Evolutionary conservation across 768 basidiomycete genomes (phyloP).

Genomic region (Sporobolomyces pararoseus): DNA sequence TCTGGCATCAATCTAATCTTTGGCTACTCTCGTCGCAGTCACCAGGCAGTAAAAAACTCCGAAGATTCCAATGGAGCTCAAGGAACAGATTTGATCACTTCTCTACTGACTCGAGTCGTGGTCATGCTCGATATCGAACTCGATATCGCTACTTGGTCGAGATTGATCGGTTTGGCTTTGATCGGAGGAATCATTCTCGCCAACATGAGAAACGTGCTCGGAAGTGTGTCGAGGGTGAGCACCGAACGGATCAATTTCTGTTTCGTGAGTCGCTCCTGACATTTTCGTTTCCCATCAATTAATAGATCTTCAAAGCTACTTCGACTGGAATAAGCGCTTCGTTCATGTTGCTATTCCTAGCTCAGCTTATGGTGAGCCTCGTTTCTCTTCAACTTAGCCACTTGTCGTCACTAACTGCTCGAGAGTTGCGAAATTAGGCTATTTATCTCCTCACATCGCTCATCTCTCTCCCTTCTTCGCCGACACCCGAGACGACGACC

Average conservation of each 20-base stretch:
- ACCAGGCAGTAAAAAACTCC: neutral
- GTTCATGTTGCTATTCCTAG: conserved; percentile 46
- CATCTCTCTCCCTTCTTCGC: conserved; percentile 44
- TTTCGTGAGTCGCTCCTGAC: too few relatives aligned
- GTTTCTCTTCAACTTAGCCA: neutral
- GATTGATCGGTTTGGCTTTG: conserved; percentile 38
- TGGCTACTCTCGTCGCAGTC: conserved; percentile 36
- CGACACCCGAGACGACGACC: conserved; percentile 21
- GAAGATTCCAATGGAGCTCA: neutral
- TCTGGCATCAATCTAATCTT: conserved; percentile 44
- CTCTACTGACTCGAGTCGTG: conserved; percentile 39
- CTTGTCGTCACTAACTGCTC: too few relatives aligned
- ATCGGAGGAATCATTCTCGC: conserved; percentile 46
- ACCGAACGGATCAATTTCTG: too few relatives aligned
- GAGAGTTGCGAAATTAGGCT: conserved; percentile 33
- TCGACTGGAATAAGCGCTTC: conserved; percentile 45
- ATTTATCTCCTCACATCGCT: conserved; percentile 47
- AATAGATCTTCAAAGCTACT: conserved; percentile 44
- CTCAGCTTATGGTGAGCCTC: conserved; percentile 45
- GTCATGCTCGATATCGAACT: conserved; percentile 40
- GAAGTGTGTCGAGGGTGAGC: conserved; percentile 43
- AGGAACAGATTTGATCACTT: conserved; percentile 41
- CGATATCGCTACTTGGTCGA: conserved; percentile 44
- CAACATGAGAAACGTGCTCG: conserved; percentile 45
- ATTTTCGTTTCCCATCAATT: neutral